These are phyloP conservation scores for Suillus paluster DNA, from an alignment of 768 basidiomycete genomes.

Conservation along the genomic window DNA sequence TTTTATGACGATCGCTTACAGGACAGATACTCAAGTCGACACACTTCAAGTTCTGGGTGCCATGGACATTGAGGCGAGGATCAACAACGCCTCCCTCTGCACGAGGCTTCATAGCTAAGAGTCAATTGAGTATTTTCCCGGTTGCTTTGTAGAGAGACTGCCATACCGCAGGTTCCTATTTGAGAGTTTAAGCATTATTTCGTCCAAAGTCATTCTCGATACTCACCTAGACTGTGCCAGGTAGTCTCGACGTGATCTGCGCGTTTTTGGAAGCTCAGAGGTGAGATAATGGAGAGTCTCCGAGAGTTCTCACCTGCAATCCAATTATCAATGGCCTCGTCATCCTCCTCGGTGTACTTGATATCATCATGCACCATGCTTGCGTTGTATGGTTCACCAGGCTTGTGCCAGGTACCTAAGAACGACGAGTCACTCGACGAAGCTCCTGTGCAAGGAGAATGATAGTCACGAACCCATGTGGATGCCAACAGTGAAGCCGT, in stretches of 20 bases:
- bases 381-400: conserved; percentile 56
- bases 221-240: conserved; percentile 67
- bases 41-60: conserved; percentile 68
- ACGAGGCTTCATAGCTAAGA: conserved; percentile 66
- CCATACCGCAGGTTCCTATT: conserved; percentile 6
- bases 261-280: conserved; percentile 6
- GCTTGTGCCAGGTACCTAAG: conserved; percentile 58
- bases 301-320: conserved; percentile 39
- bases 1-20: conserved; percentile 39
- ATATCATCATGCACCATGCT: conserved; percentile 66
- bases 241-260: conserved; percentile 73
- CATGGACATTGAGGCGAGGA: conserved; percentile 63
- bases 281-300: background rate
- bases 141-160: conserved; percentile 47
- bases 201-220: conserved; percentile 18
- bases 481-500: conserved; percentile 68
- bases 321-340: conserved; percentile 76
- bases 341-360: conserved; percentile 69
- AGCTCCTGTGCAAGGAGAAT: background rate
- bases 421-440: background rate
- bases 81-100: conserved; percentile 71
- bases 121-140: conserved; percentile 9
- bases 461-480: conserved; percentile 58
- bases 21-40: conserved; percentile 76
- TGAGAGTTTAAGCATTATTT: background rate